Evolutionary conservation across 2,329 filamentous ascomycete genomes (phyloP).

Genomic region (Penicillium sp.): DNA sequence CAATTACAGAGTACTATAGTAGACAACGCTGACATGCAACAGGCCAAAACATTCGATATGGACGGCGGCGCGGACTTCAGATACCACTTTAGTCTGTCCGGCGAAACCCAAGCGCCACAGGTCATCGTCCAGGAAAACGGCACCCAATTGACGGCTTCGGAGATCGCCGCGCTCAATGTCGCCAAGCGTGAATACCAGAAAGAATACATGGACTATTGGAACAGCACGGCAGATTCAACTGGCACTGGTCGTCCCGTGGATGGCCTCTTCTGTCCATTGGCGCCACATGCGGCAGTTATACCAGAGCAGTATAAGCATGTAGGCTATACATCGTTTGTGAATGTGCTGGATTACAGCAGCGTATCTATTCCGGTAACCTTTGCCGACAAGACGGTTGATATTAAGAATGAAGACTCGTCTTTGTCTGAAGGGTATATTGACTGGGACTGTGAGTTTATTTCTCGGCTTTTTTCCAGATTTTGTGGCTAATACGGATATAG

Average conservation of each 20-base stretch:
- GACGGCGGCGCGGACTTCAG: slow-evolving; percentile 55
- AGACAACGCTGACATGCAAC: slow-evolving; percentile 11
- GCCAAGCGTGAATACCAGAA: slow-evolving; percentile 56
- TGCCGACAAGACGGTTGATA: slow-evolving; percentile 53
- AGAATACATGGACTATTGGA: slow-evolving; percentile 64
- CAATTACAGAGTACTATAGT: neutral
- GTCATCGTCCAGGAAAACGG: slow-evolving; percentile 33
- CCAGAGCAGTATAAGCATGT: slow-evolving; percentile 47
- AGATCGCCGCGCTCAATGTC: slow-evolving; percentile 52
- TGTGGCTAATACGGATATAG: slow-evolving; percentile 25
- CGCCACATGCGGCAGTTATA: slow-evolving; percentile 43
- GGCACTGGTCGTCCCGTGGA: slow-evolving; percentile 56
- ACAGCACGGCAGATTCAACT: slow-evolving; percentile 52
- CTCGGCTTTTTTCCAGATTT: neutral
- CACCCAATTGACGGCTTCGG: slow-evolving; percentile 40
- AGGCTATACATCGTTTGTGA: slow-evolving; percentile 50
- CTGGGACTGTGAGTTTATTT: slow-evolving; percentile 48
- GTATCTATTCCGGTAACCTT: slow-evolving; percentile 57
- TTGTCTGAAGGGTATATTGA: slow-evolving; percentile 47
- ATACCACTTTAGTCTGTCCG: slow-evolving; percentile 53
- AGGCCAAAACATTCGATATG: slow-evolving; percentile 27
- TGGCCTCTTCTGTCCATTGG: slow-evolving; percentile 44
- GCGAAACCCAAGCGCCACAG: slow-evolving; percentile 52
- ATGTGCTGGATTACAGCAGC: slow-evolving; percentile 57
- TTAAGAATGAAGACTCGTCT: slow-evolving; percentile 38